These are phyloP conservation scores for Seiridium cupressi DNA, from an alignment of 2,329 filamentous ascomycete genomes.

Conservation along the genomic window DNA sequence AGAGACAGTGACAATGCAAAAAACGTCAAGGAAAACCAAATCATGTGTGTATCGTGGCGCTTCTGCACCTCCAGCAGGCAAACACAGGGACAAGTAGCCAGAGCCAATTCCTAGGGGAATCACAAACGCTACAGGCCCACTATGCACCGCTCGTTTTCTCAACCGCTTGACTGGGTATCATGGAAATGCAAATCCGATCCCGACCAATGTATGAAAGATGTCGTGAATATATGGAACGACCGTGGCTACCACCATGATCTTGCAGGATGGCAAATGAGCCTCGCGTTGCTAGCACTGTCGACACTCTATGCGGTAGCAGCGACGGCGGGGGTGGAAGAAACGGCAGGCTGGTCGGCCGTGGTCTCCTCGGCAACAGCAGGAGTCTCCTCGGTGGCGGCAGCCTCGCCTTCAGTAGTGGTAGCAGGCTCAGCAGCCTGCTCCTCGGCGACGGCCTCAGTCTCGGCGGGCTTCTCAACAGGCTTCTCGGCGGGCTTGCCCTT, in stretches of 20 bases:
- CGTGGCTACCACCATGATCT: not conserved
- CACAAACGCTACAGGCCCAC: conserved; percentile 8
- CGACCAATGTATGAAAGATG: conserved; percentile 22
- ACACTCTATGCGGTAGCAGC: conserved; percentile 30
- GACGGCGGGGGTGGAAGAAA: conserved; percentile 16
- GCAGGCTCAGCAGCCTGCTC: conserved; percentile 19
- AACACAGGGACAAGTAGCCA: not conserved
- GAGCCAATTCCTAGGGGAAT: not conserved
- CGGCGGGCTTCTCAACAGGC: conserved; percentile 8
- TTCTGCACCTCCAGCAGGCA: conserved; percentile 11
- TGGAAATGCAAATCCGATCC: conserved; percentile 36
- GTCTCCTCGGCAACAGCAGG: conserved; percentile 12
- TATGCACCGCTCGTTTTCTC: not conserved
- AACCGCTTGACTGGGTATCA: conserved; percentile 26
- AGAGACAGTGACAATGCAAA: conserved; percentile 24
- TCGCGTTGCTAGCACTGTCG: not conserved
- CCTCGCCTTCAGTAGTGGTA: conserved; percentile 20
- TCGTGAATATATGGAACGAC: conserved; percentile 1
- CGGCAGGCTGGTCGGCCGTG: conserved; percentile 23
- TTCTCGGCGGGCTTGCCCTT: conserved; percentile 28
- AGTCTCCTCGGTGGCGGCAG: conserved; percentile 10
- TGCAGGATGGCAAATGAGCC: not conserved
- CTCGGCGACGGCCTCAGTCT: conserved; percentile 15
- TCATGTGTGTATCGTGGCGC: conserved; percentile 22
- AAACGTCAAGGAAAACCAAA: conserved; percentile 22